These are phyloP conservation scores for Phytopythium sindhum DNA, from an alignment of 352 stramenopile genomes.

Conservation along the genomic window DNA sequence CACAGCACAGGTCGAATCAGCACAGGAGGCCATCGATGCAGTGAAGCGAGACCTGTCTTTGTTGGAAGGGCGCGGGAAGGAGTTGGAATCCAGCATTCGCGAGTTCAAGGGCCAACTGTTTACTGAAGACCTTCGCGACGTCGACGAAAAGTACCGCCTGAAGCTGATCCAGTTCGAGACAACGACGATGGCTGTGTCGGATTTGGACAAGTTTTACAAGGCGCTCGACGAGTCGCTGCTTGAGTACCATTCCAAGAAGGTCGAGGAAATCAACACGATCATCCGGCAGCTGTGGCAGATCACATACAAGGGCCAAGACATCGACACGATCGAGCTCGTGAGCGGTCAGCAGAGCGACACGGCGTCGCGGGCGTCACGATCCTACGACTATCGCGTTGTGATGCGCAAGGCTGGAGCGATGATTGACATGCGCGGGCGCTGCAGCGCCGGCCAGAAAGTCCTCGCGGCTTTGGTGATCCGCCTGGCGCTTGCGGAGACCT, in stretches of 20 bases:
- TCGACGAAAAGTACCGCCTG: conserved; percentile 93
- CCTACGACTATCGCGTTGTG: conserved; percentile 99
- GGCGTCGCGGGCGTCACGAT: conserved; percentile 55
- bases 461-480: conserved; percentile 96
- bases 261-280: conserved; percentile 99
- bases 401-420: conserved; percentile 96
- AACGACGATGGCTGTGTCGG: conserved; percentile 93
- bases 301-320: conserved; percentile 99
- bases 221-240: conserved; percentile 95
- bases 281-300: conserved; percentile 97
- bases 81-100: conserved; percentile 52
- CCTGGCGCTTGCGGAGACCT: conserved; percentile 97
- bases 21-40: conserved; percentile 25
- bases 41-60: conserved; percentile 33
- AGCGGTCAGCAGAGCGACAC: conserved; percentile 88
- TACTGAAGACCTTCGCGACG: conserved; percentile 82
- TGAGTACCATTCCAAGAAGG: conserved; percentile 98
- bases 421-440: conserved; percentile 99
- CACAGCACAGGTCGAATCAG: conserved; percentile 31
- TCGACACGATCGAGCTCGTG: conserved; percentile 98
- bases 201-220: conserved; percentile 98
- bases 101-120: conserved; percentile 59
- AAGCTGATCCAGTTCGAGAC: conserved; percentile 96
- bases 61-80: conserved; percentile 46
- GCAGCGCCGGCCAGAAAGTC: conserved; percentile 97